Base-by-base conservation (phyloP, 140 eudicot species). In the Flaveria floridana region DNA sequence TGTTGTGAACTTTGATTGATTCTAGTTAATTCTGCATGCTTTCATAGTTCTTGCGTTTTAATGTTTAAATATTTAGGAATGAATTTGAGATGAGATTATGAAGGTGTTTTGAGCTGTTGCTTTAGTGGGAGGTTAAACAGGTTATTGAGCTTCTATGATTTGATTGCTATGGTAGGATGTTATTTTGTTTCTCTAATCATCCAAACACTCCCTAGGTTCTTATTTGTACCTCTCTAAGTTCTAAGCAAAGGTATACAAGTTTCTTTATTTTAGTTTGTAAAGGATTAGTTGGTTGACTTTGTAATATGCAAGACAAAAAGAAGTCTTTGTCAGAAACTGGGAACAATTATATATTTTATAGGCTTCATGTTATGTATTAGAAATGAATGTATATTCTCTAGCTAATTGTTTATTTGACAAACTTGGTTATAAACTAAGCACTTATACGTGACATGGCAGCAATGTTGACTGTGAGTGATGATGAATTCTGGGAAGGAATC, bases 401-500 rank as follows among this genome's bases (percentile, higher is more conserved):
- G 16, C 56, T 44, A 46, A 69, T 68, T 25, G 57, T 69, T 61
- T 57, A 41, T 65, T 37, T 44, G 8, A 25, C 6, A 23, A 65
- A 51, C 4, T 25, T 53, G 8, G 19, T 26, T n/a, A 14, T 53
- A 28, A 57, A 67, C 25, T 44, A 7, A 75, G 37, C 51, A 21
- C 3, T 68, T 58, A 39, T 46, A 18, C 47, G 44, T 79, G 65
- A 13, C 61, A 1, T 73, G 14, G 53, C 86, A 86, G 86, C 88
- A 62, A 68, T 83, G 82, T 79, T 84, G 82, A 88, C 90, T 0
- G 90, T 88, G 63, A 79, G 68, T 34, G 82, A 88, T 56, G 88
- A 88, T 48, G 94, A 88, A 78, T 88, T 88, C 77, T 88, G 90
- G 94, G 86, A 88, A 80, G 90, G 88, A 68, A 52, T 82, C 46